A percentile compares a stretch with the other conserved stretches of the same genome.
Conservation (phyloP, 768 basidiomycete species). For the Sutorius australiensis region DNA sequence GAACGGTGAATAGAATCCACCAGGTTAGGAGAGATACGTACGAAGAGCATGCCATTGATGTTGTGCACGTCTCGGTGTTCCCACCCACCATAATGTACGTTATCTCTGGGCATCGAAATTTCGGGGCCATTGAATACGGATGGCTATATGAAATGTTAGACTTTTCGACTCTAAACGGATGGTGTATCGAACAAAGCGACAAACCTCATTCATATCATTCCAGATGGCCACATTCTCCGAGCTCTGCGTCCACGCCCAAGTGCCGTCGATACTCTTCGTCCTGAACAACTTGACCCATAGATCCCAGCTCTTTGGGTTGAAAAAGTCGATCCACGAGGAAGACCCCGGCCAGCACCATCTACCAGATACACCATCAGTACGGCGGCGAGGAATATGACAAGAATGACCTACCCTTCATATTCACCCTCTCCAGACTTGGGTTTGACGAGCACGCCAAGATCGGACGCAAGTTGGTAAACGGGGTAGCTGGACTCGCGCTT, state of each 20-base stretch:
- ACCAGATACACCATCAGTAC: background rate
- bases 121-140: constrained; percentile 99
- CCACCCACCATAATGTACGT: constrained; percentile 90
- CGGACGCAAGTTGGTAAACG: constrained; percentile 79
- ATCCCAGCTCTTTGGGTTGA: constrained; percentile 84
- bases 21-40: constrained; percentile 33
- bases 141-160: constrained; percentile 49
- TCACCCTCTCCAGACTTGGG: constrained; percentile 74
- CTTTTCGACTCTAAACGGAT: background rate
- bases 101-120: constrained; percentile 76
- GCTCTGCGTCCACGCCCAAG: constrained; percentile 78
- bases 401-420: constrained; percentile 65
- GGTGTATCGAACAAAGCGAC: constrained; percentile 8
- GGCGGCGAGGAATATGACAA: background rate
- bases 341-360: constrained; percentile 97
- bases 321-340: constrained; percentile 96
- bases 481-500: constrained; percentile 80
- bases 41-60: constrained; percentile 93
- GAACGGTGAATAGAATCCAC: background rate
- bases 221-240: constrained; percentile 87
- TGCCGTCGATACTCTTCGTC: constrained; percentile 44
- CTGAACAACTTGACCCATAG: constrained; percentile 92
- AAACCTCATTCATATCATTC: constrained; percentile 99
- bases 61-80: constrained; percentile 98
- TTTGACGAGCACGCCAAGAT: constrained; percentile 80